Percentiles rank a stretch among this genome's conserved stretches.
Evolutionary conservation across 2,329 filamentous ascomycete genomes (phyloP).

Genomic region (Pezicula radicicola): DNA sequence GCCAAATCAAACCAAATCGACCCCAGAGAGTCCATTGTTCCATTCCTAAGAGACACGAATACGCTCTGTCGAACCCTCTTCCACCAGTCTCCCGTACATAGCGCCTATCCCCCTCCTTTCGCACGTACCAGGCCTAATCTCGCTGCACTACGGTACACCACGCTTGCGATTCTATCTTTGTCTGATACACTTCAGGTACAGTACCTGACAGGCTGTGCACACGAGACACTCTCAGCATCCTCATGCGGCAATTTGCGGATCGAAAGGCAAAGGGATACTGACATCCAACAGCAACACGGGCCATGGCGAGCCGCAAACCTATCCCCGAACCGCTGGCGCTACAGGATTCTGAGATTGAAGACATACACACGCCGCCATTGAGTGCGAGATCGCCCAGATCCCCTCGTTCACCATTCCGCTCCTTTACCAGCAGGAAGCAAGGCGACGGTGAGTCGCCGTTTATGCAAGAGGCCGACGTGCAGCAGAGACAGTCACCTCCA

Average conservation of each 20-base stretch:
- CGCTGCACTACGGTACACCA: neutral
- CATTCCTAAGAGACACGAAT: too few relatives aligned
- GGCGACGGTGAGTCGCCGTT: conserved; percentile 14
- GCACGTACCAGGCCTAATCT: conserved; percentile 2
- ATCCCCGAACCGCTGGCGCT: conserved; percentile 28
- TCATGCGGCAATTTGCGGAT: conserved; percentile 6
- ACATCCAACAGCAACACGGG: conserved; percentile 12
- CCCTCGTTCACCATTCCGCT: conserved; percentile 26
- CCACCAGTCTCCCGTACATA: too few relatives aligned
- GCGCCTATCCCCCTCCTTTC: neutral
- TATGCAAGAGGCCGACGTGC: conserved; percentile 16
- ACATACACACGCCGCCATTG: conserved; percentile 19
- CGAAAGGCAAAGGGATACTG: neutral
- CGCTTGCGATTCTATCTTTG: neutral
- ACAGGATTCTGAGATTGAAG: conserved; percentile 9
- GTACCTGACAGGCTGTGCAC: conserved; percentile 11
- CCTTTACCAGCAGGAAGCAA: conserved; percentile 22
- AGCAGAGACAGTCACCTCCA: conserved; percentile 11
- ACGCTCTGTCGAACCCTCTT: too few relatives aligned
- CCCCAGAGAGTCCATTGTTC: too few relatives aligned
- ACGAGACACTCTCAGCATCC: conserved; percentile 6
- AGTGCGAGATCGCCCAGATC: conserved; percentile 24
- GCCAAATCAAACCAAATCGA: too few relatives aligned
- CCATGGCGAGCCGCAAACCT: conserved; percentile 25
- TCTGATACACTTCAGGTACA: conserved; percentile 11